Evolutionary conservation across 441 rosid species (phyloP).

Genomic region (Arabidopsis lyrata): DNA sequence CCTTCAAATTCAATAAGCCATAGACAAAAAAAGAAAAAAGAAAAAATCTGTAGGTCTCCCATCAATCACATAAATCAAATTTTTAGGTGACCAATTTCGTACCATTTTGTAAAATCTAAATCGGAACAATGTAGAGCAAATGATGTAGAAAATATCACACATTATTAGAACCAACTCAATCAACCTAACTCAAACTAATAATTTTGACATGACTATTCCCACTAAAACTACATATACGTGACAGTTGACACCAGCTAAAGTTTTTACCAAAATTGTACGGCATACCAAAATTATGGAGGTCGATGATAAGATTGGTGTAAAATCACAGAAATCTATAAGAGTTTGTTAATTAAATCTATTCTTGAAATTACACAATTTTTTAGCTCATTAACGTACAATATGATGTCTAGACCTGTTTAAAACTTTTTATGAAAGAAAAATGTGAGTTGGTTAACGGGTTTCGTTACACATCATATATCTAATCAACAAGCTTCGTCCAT

Average conservation of each 20-base stretch:
- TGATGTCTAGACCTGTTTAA: background rate
- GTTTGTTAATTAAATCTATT: background rate
- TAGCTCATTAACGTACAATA: background rate
- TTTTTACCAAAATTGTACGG: conserved; percentile 4
- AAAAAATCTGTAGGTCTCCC: conserved; percentile 19
- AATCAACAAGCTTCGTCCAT: background rate
- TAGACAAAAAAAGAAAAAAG: background rate
- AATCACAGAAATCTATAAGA: background rate
- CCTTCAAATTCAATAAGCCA: background rate
- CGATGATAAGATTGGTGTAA: background rate
- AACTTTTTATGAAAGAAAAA: background rate
- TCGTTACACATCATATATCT: background rate
- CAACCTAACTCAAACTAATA: conserved; percentile 24
- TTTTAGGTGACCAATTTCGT: conserved; percentile 25
- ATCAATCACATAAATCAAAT: conserved; percentile 36
- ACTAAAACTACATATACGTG: conserved; percentile 22
- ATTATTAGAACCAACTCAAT: conserved; percentile 37
- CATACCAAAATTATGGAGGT: background rate
- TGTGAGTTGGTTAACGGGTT: background rate
- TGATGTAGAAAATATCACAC: conserved; percentile 19
- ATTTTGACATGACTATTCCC: conserved; percentile 43
- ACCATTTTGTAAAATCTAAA: background rate
- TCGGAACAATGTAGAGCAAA: conserved; percentile 8
- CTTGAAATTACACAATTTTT: background rate
- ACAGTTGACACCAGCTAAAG: conserved; percentile 2